Conservation (phyloP, 139 green algal genomes). For the Tetradesmus lagerheimii region DNA sequence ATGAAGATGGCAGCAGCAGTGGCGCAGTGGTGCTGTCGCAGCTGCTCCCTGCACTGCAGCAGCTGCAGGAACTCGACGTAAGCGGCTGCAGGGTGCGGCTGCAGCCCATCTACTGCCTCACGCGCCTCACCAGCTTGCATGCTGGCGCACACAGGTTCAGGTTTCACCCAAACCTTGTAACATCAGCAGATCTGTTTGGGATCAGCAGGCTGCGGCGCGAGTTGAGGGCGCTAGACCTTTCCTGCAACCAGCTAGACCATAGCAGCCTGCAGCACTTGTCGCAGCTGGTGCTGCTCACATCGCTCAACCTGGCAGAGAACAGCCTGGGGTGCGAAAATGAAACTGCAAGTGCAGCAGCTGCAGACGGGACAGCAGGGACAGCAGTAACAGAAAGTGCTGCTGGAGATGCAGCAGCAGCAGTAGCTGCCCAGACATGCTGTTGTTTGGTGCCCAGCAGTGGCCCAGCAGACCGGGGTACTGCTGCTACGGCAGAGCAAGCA, state of each 20-base stretch:
- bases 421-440: background rate
- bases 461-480: background rate
- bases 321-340: background rate
- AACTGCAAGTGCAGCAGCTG: background rate
- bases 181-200: background rate
- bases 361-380: background rate
- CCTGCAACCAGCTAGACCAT: background rate
- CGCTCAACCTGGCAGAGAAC: background rate
- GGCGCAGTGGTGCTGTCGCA: background rate
- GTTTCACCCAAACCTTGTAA: background rate
- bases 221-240: background rate
- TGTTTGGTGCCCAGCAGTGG: background rate
- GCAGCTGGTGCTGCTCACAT: background rate
- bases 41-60: background rate
- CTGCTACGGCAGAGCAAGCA: background rate
- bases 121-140: background rate
- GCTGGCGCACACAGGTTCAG: background rate
- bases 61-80: background rate
- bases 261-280: background rate
- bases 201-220: background rate
- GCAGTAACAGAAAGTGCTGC: background rate
- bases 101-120: background rate
- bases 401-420: background rate
- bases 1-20: background rate
- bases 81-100: background rate